Evolutionary conservation across 2,329 filamentous ascomycete species (phyloP).

Genomic region (Fusarium proliferatum): DNA sequence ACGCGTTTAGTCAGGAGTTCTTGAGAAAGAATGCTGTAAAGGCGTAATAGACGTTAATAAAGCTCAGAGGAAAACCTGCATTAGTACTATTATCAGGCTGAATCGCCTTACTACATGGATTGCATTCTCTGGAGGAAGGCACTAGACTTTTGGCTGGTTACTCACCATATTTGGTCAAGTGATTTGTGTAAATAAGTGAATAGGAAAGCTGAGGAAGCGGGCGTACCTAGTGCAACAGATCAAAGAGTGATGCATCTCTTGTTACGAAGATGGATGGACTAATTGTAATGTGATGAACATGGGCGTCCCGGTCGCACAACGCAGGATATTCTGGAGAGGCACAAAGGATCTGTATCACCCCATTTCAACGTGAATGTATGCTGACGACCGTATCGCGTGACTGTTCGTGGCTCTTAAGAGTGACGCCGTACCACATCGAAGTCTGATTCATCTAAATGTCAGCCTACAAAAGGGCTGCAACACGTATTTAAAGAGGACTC

Average conservation of each 20-base stretch:
- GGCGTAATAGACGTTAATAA: accelerated
- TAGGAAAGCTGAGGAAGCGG: accelerated
- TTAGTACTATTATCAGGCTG: accelerated
- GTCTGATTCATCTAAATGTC: no score
- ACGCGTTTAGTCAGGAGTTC: neutral
- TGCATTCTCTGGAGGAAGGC: accelerated
- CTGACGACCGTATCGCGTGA: accelerated
- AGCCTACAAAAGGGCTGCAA: no score
- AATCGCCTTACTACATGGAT: neutral
- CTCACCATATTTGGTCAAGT: neutral
- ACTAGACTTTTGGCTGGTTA: accelerated
- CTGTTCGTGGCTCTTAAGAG: accelerated
- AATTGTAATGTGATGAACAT: neutral
- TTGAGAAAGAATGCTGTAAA: neutral
- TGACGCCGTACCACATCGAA: no score
- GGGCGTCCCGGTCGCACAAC: accelerated
- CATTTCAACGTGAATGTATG: accelerated
- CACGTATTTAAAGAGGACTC: no score
- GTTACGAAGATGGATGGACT: neutral
- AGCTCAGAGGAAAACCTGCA: accelerated
- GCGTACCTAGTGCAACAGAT: accelerated
- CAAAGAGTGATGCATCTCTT: accelerated
- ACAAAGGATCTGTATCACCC: neutral
- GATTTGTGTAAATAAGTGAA: accelerated
- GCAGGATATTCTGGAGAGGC: no score